Evolutionary conservation across 495 filamentous ascomycete genomes (phyloP), one percentile per base, ranked within the genome.

Genomic region (Neurospora sp.): DNA sequence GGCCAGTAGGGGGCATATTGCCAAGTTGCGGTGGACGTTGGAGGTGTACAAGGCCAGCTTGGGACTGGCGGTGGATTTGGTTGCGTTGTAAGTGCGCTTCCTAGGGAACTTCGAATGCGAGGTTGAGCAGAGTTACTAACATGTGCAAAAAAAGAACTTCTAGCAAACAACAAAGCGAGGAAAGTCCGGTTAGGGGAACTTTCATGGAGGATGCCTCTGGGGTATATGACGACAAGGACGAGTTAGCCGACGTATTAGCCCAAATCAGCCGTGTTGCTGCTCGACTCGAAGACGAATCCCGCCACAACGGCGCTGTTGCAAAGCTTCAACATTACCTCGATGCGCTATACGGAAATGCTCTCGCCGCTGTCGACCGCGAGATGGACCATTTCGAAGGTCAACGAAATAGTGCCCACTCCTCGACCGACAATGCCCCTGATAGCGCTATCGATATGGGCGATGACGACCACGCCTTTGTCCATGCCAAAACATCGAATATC

Each of bases 11-110:
- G 73, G 74, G n/a, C 82, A 84, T 43, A 76, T 81, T 31, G 78
- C 74, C 21, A 77, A 72, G 15, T 79, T 84, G 15, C 74, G 82
- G 39, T 74, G 77, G 70, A 76, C 83, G 17, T 70, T 86, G 36
- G 77, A 82, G 19, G 79, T 79, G 15, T 82, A 85, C 76, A 85
- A 81, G 74, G 72, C 75, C 37, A 76, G 79, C 10, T 75, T 86
- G 15, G 83, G 82, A 4, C 72, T 86, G 40, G 83, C 83, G 9
- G 77, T 84, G 6, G 84, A 86, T 71, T 71, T 86, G 21, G 78
- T 82, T 31, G 82, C 77, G 70, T 76, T 81, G 84, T 85, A 77
- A 62, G 82, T 71, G 11, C 69, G 38, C 11, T 19, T 34, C 54
- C 28, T 66, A 34, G 8, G 5, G 1, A 1, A 34, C 54, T 66